A percentile compares a stretch with the other conserved stretches of the same genome.
These are phyloP conservation scores for Trichoderma afroharzianum DNA, from an alignment of 2,329 filamentous ascomycete species.

Conservation along the genomic window DNA sequence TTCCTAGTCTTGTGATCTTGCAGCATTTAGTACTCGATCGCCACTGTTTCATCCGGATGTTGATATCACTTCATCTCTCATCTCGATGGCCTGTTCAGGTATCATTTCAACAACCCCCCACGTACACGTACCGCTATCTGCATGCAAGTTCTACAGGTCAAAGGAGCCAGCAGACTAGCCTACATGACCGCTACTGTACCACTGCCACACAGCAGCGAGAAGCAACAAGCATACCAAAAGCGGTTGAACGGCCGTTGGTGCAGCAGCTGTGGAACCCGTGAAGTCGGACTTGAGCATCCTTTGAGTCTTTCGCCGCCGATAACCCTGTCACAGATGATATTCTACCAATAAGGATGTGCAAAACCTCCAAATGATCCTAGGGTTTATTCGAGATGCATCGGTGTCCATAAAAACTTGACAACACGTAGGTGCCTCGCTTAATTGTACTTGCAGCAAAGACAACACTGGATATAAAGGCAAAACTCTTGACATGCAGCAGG, in stretches of 20 bases:
- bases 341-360: neutral
- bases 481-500: neutral
- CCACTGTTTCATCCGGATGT: neutral
- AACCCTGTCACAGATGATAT: neutral
- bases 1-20: neutral
- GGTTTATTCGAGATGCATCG: neutral
- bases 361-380: neutral
- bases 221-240: neutral
- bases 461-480: neutral
- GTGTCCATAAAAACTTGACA: neutral
- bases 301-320: neutral
- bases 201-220: neutral
- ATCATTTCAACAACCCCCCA: neutral
- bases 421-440: neutral
- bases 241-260: neutral
- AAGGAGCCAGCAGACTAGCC: neutral
- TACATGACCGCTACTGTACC: neutral
- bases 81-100: neutral
- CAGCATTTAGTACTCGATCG: neutral
- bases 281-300: neutral
- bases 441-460: neutral
- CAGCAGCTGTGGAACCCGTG: neutral
- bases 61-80: neutral
- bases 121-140: neutral
- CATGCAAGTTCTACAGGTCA: neutral